phyloP scores from a whole-genome alignment of 139 green algal species.

The Closterium sp. region DNA sequence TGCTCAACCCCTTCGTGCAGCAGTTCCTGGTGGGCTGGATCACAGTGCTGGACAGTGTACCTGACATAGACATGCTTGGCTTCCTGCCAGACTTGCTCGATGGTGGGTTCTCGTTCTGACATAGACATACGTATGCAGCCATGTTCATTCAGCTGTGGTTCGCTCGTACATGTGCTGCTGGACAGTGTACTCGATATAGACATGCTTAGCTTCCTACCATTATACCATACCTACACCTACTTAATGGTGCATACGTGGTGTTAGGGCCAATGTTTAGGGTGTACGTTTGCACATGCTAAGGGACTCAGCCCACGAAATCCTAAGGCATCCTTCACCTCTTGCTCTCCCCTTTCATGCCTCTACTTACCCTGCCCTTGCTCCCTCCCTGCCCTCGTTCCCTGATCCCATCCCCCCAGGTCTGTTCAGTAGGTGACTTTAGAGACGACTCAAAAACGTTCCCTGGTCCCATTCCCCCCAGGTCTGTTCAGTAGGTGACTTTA shows the following conservation, averaged over 20 bases:
- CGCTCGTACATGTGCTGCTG: background rate
- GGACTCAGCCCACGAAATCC: background rate
- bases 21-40: conserved; percentile 84
- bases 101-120: conserved; percentile 42
- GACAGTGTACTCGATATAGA: conserved; percentile 80
- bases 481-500: no score
- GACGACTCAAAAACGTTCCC: no score
- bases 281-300: background rate
- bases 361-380: no score
- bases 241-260: conserved; percentile 67
- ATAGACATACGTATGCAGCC: no score
- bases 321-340: background rate
- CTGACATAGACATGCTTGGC: conserved; percentile 82
- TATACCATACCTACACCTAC: no score
- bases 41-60: conserved; percentile 77
- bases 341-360: no score
- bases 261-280: no score
- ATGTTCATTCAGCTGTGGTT: background rate
- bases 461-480: no score
- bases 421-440: no score
- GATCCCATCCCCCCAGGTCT: no score
- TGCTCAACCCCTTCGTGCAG: conserved; percentile 82
- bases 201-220: conserved; percentile 83
- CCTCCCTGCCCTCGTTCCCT: no score
- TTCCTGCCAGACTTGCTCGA: conserved; percentile 87